Conservation (phyloP, 352 stramenopile species). For the Globisporangium splendens region DNA sequence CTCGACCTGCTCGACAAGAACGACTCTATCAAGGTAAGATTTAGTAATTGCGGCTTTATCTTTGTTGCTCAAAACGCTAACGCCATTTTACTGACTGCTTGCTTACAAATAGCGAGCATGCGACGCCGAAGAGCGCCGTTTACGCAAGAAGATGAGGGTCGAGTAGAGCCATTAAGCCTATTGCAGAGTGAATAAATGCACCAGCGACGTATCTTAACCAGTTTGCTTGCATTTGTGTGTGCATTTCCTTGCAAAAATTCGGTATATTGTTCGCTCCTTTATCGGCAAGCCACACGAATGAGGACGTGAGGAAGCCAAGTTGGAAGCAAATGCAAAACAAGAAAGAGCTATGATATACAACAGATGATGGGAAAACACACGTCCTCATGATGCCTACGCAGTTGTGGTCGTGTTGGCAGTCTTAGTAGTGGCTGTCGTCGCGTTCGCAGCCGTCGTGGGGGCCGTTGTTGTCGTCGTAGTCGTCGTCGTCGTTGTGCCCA, state of each 20-base stretch:
- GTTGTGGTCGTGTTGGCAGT: constrained; percentile 8
- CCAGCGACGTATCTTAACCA: neutral
- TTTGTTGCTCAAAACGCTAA: neutral
- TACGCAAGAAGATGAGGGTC: constrained; percentile 17
- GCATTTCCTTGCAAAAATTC: neutral
- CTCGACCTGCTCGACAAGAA: constrained; percentile 69
- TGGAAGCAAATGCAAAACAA: neutral
- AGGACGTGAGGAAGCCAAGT: too few species aligned
- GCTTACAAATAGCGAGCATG: constrained; percentile 23
- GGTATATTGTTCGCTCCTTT: neutral
- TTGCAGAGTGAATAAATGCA: neutral
- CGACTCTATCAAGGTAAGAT: constrained; percentile 43
- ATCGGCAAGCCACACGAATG: too few species aligned
- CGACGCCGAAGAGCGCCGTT: constrained; percentile 17
- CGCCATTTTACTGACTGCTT: neutral
- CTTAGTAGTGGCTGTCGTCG: constrained; percentile 10
- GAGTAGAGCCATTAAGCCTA: constrained; percentile 5
- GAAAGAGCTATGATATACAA: neutral
- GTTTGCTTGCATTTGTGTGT: neutral
- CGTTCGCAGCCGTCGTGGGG: constrained; percentile 8
- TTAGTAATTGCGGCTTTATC: neutral
- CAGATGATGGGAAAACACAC: neutral
- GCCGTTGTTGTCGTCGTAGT: constrained; percentile 21
- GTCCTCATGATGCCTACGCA: neutral
- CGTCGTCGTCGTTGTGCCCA: constrained; percentile 19